Conservation (phyloP, 306 rosid species). For the Luffa aegyptiaca region DNA sequence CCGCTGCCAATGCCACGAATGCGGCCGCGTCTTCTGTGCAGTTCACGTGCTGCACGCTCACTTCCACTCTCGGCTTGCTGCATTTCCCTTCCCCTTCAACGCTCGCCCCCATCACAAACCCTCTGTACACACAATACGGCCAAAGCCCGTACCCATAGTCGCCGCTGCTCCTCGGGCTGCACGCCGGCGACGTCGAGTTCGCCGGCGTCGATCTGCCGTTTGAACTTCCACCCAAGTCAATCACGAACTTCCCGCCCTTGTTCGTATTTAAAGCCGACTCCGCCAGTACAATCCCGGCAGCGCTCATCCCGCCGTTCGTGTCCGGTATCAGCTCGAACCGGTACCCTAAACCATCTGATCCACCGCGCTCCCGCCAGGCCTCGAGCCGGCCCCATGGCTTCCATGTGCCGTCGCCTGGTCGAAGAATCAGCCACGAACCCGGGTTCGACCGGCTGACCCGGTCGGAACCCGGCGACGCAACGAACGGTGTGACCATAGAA, state of each 20-base stretch:
- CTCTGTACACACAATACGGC: slow-evolving; percentile 65
- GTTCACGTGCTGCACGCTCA: slow-evolving; percentile 16
- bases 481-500: slow-evolving; percentile 66
- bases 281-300: slow-evolving; percentile 50
- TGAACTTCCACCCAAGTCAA: slow-evolving; percentile 32
- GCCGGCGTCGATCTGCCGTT: slow-evolving; percentile 25
- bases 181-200: slow-evolving; percentile 40
- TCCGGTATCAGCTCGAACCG: slow-evolving; percentile 60
- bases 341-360: slow-evolving; percentile 53
- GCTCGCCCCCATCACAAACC: slow-evolving; percentile 16
- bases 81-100: slow-evolving; percentile 17
- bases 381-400: slow-evolving; percentile 66
- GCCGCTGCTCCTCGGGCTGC: slow-evolving; percentile 69
- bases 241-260: slow-evolving; percentile 46
- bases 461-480: slow-evolving; percentile 61
- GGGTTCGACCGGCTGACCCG: slow-evolving; percentile 66
- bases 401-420: slow-evolving; percentile 61
- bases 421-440: slow-evolving; percentile 65
- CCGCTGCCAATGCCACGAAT: slow-evolving; percentile 18
- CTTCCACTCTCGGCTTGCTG: slow-evolving; percentile 15
- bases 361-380: slow-evolving; percentile 73
- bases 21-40: slow-evolving; percentile 18
- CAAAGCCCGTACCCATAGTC: slow-evolving; percentile 67
- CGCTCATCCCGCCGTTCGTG: slow-evolving; percentile 38
- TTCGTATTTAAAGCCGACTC: slow-evolving; percentile 49